Evolutionary conservation across 1,284 basidiomycete genomes (phyloP), one percentile per base, ranked within the genome.

Genomic region (Sphagnurus paluster): DNA sequence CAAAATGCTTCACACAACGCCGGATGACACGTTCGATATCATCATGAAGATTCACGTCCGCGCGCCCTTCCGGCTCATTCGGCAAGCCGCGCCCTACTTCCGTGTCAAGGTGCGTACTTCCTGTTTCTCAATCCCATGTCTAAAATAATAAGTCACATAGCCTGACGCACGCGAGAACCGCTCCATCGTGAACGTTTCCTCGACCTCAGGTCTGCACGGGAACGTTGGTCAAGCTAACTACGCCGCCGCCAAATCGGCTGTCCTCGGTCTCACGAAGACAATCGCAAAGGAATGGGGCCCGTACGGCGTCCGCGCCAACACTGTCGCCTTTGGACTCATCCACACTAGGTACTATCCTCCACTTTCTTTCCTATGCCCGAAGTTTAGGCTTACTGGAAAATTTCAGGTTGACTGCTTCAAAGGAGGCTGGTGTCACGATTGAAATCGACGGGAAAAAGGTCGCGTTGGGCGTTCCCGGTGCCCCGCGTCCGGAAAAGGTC

Each of bases 181-280:
- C 49, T 85, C 80, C 9, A 81, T 92, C 56, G 74, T 86, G 57
- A 90, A 88, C 61, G 82, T 91, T 28, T 89, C 87, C 19, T 90
- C 88, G 0, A 82, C 77, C 1, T 79, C 83, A 5, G 89, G 89
- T 43, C 72, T 92, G 29, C 89, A 91, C 64, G 89, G 88, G 24
- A 90, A 88, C 60, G 84, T 90, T 42, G 91, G 91, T 2, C 91
- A 93, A 65, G 82, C 77, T 28, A 93, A 93, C 71, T 93, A 93
- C 59, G 79, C 87, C 10, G 77, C 86, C 1, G 87, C 87, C 44
- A 92, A 91, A 61, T 70, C 87, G 13, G 88, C 84, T 9, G 80
- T 91, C 20, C 58, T 84, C 43, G 90, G 90, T 24, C 68, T 93
- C 45, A 89, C 88, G 30, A 92, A 92, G 72, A 93, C 90, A 11